Evolutionary conservation across 805 yeast species (phyloP), one percentile per base, ranked within the genome.

Genomic region (Candida vaughaniae): DNA sequence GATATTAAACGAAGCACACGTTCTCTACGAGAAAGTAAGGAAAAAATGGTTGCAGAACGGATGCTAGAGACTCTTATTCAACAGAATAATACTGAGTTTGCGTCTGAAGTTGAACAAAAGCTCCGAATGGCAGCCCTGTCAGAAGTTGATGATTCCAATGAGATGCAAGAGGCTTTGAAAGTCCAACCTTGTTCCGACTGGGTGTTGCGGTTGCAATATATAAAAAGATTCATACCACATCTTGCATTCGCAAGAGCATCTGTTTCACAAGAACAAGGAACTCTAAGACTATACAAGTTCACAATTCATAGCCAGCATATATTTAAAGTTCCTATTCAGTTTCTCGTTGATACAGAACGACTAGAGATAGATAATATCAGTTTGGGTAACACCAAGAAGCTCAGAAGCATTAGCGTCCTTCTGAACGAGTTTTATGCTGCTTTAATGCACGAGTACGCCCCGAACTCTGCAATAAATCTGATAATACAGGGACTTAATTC

Each of bases 171-270:
- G 7, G 52, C 53, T 16, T 42, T 66, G 33, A 51, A 60, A 32
- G 70, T 66, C 4, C 49, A 54, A 5, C 71, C 73, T 2, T 58
- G 71, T 3, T 41, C 44, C 6, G 56, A 65, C 32, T 63, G 69
- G 66, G 18, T 34, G 7, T 39, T 48, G 25, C 48, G 70, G 14
- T 38, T 60, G 19, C 30, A 43, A 6, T 42, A 52, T 29, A 45
- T 62, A 12, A 52, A 47, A 33, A 45, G 44, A 36, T 63, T 66
- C 37, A 52, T 45, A 34, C 60, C 63, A 1, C 35, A 44, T 32
- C 29, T 65, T 23, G 55, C 54, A 18, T 11, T 38, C 5, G 11
- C 17, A 3, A 18, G 33, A 15, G 41, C 38, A 56, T 3, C 48
- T 47, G 30, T 42, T 40, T 6, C 35, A 46, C 3, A 22, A 25